Evolutionary conservation across 768 basidiomycete genomes (phyloP), one percentile per base, ranked within the genome.

Genomic region (Udeniomyces megalosporus): DNA sequence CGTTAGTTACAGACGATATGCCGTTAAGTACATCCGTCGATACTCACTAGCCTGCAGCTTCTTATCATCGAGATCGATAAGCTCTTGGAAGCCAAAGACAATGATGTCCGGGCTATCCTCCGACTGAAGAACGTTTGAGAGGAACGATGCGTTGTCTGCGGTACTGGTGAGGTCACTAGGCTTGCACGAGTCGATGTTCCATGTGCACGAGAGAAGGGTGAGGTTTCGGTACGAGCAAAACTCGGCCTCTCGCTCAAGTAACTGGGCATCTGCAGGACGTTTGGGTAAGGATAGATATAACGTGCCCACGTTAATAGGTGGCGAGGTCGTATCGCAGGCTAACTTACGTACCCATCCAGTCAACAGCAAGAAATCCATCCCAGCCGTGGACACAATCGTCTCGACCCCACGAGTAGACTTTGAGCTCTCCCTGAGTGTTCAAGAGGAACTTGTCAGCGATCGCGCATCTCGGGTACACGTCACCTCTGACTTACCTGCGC

Each of bases 21-120:
- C n/a, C n/a, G n/a, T n/a, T n/a, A n/a, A n/a, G n/a, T n/a, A 26
- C 1, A 11, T 3, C 14, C 1, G 12, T n/a, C n/a, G 4, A 3
- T 11, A 75, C 77, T 60, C 53, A 79, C 78, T 79, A 10, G 93
- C 93, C 1, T 85, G 84, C 77, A 96, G 83, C 75, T 84, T 89
- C 65, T 88, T 83, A 66, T 82, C 84, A 68, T 95, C 91, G n/a
- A 99, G 80, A 70, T 95, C 90, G 64, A 99, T 88, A 44, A 96
- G 80, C 74, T 97, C 93, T 73, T 99, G 93, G 73, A 97, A 85
- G 1, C 91, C 91, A 68, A 99, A 93, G 4, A 83, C 80, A 66
- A 99, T 85, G 68, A 97, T 84, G 66, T 96, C 92, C 2, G 93
- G 87, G 12, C 74, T 68, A 14, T 86, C 82, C 42, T 84, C 82